Evolutionary conservation across 2,329 filamentous ascomycete species (phyloP), one percentile per base, ranked within the genome.

Genomic region (Beauveria brongniartii): DNA sequence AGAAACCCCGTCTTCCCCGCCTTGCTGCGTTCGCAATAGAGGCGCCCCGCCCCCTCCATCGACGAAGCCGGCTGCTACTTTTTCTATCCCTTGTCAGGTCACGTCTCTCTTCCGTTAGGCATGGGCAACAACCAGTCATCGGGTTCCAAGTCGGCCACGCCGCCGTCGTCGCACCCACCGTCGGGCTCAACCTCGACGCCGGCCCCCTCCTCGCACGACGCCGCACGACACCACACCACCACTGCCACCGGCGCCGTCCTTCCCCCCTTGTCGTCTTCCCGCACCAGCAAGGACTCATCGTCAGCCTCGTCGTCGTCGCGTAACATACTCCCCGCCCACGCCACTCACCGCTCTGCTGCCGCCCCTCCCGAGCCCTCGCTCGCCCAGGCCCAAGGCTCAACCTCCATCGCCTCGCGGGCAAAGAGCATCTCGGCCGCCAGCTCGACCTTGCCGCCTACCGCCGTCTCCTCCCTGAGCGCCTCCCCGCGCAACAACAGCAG

Each of bases 311-410:
- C 77, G 34, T 58, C 57, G n/a, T 44, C 56, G 40, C 57, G 77
- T 72, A 80, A 81, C 68, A 81, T 81, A 68, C 80, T 83, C 69
- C 77, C 81, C 63, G 78, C 82, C 65, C 81, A 83, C 65, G 75
- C 78, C 64, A 75, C 78, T 63, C 81, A 82, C 66, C 78, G 82
- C 65, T 81, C 79, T 62, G 80, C 80, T 67, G 84, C 80, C 67
- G 84, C 81, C 60, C 83, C 83, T 54, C 84, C 84, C 62, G 84
- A 87, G 73, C 79, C 81, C 58, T 86, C 84, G 55, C 78, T 84
- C 64, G 80, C 83, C 65, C 82, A 84, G 71, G 84, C 83, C 55
- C 79, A 82, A 61, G 82, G 82, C 66, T 83, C 81, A 61, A 82
- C 80, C 64, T 76, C 76, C 63, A 74, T 76, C 68, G 74, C 73